Evolutionary conservation across 176 grass and related monocot species (phyloP).

Genomic region (bread wheat (Triticum aestivum)): IWGSC_CS_RefSeq_v2.1 NC_057802.1:54813650-54814149

Average conservation of each 20-base stretch:
- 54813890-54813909: accelerated
- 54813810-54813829: not conserved
- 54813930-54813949: conserved; percentile 4
- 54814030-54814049: not conserved
- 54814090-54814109: not conserved
- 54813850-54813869: not conserved
- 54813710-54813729: conserved; percentile 20
- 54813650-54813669: conserved; percentile 16
- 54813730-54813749: not conserved
- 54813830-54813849: not conserved
- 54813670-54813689: not conserved
- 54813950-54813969: not conserved
- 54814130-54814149: not conserved
- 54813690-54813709: not conserved
- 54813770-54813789: conserved; percentile 20
- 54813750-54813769: conserved; percentile 8
- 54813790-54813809: conserved; percentile 24
- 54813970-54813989: not conserved
- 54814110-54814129: not conserved
- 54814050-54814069: conserved; percentile 13
- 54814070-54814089: conserved; percentile 34
- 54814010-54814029: conserved; percentile 22
- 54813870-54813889: not conserved
- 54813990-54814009: not conserved
- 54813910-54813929: not conserved